A percentile compares a stretch with the other conserved stretches of the same genome.
These are phyloP conservation scores for Aspergillus asperescens DNA, from an alignment of 495 filamentous ascomycete species.

Conservation along the genomic window DNA sequence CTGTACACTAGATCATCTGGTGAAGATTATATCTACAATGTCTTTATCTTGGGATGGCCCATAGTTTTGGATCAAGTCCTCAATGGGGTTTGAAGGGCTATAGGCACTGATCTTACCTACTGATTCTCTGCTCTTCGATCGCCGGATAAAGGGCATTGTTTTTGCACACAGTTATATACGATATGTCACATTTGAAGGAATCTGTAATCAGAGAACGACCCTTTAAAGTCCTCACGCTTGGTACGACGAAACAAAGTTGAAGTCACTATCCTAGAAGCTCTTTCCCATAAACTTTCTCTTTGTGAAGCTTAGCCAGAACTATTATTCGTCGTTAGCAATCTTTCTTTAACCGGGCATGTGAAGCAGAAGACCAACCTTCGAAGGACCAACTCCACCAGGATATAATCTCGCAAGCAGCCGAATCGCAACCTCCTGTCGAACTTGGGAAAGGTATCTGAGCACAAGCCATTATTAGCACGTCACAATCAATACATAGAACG, in stretches of 20 bases:
- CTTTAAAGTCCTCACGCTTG: slow-evolving; percentile 6
- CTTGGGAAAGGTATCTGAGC: slow-evolving; percentile 71
- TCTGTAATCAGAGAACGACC: slow-evolving; percentile 4
- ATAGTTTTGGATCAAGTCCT: not conserved
- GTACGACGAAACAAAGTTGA: slow-evolving; percentile 18
- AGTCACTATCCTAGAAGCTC: slow-evolving; percentile 53
- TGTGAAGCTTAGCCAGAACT: slow-evolving; percentile 97
- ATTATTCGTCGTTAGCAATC: slow-evolving; percentile 1
- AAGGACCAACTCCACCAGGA: slow-evolving; percentile 74
- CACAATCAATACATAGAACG: not conserved
- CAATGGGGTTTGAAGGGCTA: not conserved
- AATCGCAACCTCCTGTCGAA: slow-evolving; percentile 82
- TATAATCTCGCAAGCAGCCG: slow-evolving; percentile 82
- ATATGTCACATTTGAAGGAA: slow-evolving; percentile 14
- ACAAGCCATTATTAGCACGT: slow-evolving; percentile 13
- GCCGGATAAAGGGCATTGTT: not conserved
- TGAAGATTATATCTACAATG: not conserved
- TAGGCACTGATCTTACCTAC: not conserved
- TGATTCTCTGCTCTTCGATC: not conserved
- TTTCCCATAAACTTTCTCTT: slow-evolving; percentile 99
- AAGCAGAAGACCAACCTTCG: slow-evolving; percentile 56
- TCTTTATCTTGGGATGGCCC: not conserved
- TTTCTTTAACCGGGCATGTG: not conserved
- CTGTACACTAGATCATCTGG: not conserved
- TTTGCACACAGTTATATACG: slow-evolving; percentile 10